Conservation (phyloP, 2,329 filamentous ascomycete genomes). For the Pseudogymnoascus sp. region DNA sequence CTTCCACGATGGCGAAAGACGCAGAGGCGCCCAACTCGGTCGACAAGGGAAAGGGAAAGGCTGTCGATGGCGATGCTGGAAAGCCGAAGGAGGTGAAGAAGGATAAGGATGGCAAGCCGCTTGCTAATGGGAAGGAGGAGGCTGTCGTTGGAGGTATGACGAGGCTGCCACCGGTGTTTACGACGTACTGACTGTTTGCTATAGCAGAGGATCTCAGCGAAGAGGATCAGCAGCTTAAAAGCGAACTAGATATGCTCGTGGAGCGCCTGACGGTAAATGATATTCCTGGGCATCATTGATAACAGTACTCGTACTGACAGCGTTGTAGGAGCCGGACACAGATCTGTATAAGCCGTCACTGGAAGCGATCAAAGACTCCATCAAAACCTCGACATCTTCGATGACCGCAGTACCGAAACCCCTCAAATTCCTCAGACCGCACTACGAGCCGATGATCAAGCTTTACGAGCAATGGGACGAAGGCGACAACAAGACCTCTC, state of each 20-base stretch:
- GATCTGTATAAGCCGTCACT: constrained; percentile 86
- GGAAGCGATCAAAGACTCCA: constrained; percentile 94
- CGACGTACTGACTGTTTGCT: constrained; percentile 28
- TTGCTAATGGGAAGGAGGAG: constrained; percentile 67
- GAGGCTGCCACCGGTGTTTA: constrained; percentile 15
- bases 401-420: constrained; percentile 99
- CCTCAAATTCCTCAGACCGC: constrained; percentile 92
- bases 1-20: constrained; percentile 77
- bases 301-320: constrained; percentile 1
- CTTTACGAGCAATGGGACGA: constrained; percentile 84
- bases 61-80: constrained; percentile 55
- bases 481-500: constrained; percentile 74
- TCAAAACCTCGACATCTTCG: constrained; percentile 97
- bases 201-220: constrained; percentile 82
- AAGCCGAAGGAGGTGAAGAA: constrained; percentile 51
- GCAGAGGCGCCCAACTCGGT: constrained; percentile 74
- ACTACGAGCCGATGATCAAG: constrained; percentile 83
- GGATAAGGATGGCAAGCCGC: constrained; percentile 61
- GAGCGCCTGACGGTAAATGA: constrained; percentile 75
- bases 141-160: constrained; percentile 43
- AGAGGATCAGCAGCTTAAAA: constrained; percentile 97
- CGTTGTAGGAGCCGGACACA: constrained; percentile 66
- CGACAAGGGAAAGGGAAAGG: constrained; percentile 97
- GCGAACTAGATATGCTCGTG: constrained; percentile 94
- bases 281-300: neutral